Evolutionary conservation across 2,329 filamentous ascomycete genomes (phyloP).

Genomic region (Aspergillus viridinutans): DNA sequence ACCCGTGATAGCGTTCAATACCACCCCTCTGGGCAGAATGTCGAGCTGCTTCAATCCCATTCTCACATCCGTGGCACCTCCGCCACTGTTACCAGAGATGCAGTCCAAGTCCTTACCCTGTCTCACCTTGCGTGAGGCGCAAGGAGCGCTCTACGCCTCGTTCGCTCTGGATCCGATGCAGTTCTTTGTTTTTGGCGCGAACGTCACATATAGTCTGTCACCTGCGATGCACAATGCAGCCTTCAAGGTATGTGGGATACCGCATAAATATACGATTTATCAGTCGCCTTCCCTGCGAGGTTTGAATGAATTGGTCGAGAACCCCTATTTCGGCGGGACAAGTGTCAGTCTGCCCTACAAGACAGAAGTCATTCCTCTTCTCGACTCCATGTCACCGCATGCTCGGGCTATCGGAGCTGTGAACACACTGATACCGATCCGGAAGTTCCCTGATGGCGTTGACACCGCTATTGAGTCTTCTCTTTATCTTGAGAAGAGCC

Average conservation of each 20-base stretch:
- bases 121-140: slow-evolving; percentile 61
- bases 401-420: slow-evolving; percentile 71
- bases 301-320: slow-evolving; percentile 60
- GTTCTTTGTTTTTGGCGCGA: slow-evolving; percentile 70
- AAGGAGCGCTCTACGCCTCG: slow-evolving; percentile 61
- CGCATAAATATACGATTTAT: slow-evolving; percentile 62
- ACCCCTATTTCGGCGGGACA: slow-evolving; percentile 66
- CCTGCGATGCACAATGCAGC: slow-evolving; percentile 75
- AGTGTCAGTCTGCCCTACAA: slow-evolving; percentile 72
- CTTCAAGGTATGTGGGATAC: slow-evolving; percentile 62
- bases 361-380: slow-evolving; percentile 62
- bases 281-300: slow-evolving; percentile 60
- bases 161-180: slow-evolving; percentile 66
- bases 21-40: slow-evolving; percentile 57
- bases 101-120: slow-evolving; percentile 44
- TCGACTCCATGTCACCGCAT: slow-evolving; percentile 65
- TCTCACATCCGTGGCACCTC: slow-evolving; percentile 58
- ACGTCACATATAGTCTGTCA: slow-evolving; percentile 67
- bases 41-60: slow-evolving; percentile 65
- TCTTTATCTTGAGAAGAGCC: slow-evolving; percentile 56
- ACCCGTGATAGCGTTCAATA: slow-evolving; percentile 62
- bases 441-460: slow-evolving; percentile 51
- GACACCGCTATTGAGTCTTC: slow-evolving; percentile 55
- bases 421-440: slow-evolving; percentile 70
- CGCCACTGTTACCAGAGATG: slow-evolving; percentile 42